A percentile compares a stretch with the other conserved stretches of the same genome.
Evolutionary conservation across 257 asterid species (phyloP).

Genomic region (Petunia axillaris): DNA sequence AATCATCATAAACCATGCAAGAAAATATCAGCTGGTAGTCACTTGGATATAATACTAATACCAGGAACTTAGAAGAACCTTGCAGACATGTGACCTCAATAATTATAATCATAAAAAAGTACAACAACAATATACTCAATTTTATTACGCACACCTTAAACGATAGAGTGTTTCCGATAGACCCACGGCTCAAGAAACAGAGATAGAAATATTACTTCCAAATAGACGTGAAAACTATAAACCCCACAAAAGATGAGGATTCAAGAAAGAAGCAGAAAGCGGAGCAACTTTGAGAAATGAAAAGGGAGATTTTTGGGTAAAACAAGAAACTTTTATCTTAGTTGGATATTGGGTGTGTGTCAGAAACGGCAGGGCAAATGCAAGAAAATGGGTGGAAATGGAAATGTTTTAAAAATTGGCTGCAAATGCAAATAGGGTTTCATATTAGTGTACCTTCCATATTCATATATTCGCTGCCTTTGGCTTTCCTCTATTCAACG

Average conservation of each 20-base stretch:
- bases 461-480: conserved; percentile 23
- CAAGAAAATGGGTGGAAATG: conserved; percentile 28
- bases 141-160: too few relatives aligned
- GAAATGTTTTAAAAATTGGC: neutral
- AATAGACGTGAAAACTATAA: conserved; percentile 6
- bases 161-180: too few relatives aligned
- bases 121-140: neutral
- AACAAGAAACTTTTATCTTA: neutral
- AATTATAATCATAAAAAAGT: neutral
- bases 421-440: neutral
- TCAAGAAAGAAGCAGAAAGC: neutral
- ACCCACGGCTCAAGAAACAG: too few relatives aligned
- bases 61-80: neutral
- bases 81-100: neutral
- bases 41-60: neutral
- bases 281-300: neutral
- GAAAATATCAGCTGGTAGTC: neutral
- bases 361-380: neutral
- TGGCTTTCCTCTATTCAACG: conserved; percentile 35
- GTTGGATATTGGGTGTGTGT: neutral
- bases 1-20: neutral
- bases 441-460: neutral
- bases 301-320: neutral
- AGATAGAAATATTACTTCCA: conserved; percentile 36
- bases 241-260: neutral